phyloP scores from a whole-genome alignment of 2,329 filamentous ascomycete genomes.

The Gyromitra esculenta region DNA sequence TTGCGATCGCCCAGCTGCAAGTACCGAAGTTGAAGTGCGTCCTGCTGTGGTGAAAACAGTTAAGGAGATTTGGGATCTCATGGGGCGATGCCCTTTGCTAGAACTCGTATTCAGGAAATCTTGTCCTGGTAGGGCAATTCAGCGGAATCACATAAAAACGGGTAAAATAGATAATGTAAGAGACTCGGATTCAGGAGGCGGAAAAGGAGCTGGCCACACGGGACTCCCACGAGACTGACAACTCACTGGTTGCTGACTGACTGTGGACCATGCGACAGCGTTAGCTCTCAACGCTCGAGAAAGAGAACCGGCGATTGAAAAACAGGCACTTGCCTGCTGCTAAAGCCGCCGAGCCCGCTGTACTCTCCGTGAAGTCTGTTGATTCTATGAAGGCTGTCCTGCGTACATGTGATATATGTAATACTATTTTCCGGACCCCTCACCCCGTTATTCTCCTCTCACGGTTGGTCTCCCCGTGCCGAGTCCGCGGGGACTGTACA shows the following conservation, averaged over 20 bases:
- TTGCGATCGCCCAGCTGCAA: conserved; percentile 18
- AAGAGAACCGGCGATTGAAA: conserved; percentile 30
- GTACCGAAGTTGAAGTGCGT: conserved; percentile 17
- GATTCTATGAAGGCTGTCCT: neutral
- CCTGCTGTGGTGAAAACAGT: neutral
- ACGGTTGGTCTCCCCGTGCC: conserved; percentile 16
- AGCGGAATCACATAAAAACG: conserved; percentile 23
- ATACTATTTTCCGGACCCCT: neutral
- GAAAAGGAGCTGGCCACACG: conserved; percentile 18
- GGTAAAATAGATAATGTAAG: conserved; percentile 28
- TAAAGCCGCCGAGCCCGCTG: conserved; percentile 1
- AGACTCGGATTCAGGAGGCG: conserved; percentile 3
- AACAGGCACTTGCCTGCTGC: conserved; percentile 24
- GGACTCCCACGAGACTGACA: conserved; percentile 40
- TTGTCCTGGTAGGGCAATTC: conserved; percentile 22
- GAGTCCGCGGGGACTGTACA: conserved; percentile 21
- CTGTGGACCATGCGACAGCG: conserved; percentile 11
- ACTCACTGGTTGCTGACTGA: conserved; percentile 27
- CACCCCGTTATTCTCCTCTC: conserved; percentile 7
- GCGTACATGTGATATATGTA: conserved; percentile 1
- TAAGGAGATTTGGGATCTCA: conserved; percentile 1
- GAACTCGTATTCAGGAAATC: conserved; percentile 7
- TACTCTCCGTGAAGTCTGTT: conserved; percentile 1
- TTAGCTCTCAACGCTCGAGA: conserved; percentile 14
- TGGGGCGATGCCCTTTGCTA: neutral